Percentiles rank a stretch among this genome's conserved stretches.
Evolutionary conservation across 2,329 filamentous ascomycete genomes (phyloP).

Genomic region (Annulohypoxylon truncatum): DNA sequence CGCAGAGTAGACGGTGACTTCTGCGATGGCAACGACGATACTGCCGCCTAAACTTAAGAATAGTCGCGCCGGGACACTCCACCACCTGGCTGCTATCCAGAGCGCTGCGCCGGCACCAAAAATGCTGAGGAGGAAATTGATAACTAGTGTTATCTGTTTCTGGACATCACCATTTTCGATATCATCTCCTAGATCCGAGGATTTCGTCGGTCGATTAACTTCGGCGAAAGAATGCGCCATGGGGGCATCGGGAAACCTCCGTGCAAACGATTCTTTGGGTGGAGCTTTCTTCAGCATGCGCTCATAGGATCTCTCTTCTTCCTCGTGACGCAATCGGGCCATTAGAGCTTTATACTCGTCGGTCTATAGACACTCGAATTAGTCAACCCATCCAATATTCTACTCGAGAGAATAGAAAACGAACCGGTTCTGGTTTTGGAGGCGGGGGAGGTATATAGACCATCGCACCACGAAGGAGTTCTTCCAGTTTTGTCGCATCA

Average conservation of each 20-base stretch:
- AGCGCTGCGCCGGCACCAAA: slow-evolving; percentile 80
- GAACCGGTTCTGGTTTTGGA: slow-evolving; percentile 80
- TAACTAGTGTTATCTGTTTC: slow-evolving; percentile 83
- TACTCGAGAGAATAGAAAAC: slow-evolving; percentile 46
- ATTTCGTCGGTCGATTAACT: slow-evolving; percentile 60
- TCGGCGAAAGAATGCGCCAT: slow-evolving; percentile 67
- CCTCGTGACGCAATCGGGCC: slow-evolving; percentile 82
- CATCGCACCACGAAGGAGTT: slow-evolving; percentile 75
- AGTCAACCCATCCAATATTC: slow-evolving; percentile 4
- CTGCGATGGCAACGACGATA: slow-evolving; percentile 76
- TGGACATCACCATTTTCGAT: slow-evolving; percentile 79
- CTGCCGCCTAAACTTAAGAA: slow-evolving; percentile 78
- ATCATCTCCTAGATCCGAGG: slow-evolving; percentile 64
- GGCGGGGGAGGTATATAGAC: slow-evolving; percentile 84
- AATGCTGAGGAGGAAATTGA: slow-evolving; percentile 91
- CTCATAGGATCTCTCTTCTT: slow-evolving; percentile 85
- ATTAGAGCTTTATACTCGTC: slow-evolving; percentile 89
- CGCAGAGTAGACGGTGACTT: slow-evolving; percentile 80
- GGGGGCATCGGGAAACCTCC: slow-evolving; percentile 66
- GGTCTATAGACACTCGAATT: slow-evolving; percentile 61
- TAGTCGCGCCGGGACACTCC: slow-evolving; percentile 76
- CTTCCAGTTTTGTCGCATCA: slow-evolving; percentile 67
- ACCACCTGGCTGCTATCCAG: slow-evolving; percentile 82
- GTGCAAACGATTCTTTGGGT: slow-evolving; percentile 67
- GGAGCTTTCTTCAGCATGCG: slow-evolving; percentile 76